phyloP scores from a whole-genome alignment of 169 alveolate genomes.

The Plasmodium knowlesi region DNA sequence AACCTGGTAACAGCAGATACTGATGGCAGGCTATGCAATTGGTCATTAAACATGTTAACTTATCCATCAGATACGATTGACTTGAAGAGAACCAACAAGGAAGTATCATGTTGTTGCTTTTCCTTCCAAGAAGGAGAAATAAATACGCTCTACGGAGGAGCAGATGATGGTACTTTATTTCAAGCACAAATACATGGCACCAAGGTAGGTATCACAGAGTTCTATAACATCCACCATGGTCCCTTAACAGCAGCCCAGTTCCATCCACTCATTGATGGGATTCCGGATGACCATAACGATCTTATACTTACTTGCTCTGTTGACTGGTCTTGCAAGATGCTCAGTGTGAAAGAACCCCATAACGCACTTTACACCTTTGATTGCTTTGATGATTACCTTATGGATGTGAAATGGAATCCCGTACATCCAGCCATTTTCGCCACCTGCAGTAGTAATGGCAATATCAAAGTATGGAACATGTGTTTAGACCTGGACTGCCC shows the following conservation, averaged over 20 bases:
- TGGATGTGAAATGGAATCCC: conserved; percentile 89
- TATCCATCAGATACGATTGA: conserved; percentile 87
- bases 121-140: conserved; percentile 75
- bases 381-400: conserved; percentile 84
- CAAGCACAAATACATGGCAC: conserved; percentile 65
- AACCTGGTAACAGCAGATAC: conserved; percentile 89
- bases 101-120: conserved; percentile 43
- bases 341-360: conserved; percentile 82
- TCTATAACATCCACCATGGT: conserved; percentile 82
- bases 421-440: conserved; percentile 64
- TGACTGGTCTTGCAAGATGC: conserved; percentile 90
- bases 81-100: conserved; percentile 56
- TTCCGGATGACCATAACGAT: conserved; percentile 77
- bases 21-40: conserved; percentile 92
- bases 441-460: conserved; percentile 55
- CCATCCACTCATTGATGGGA: conserved; percentile 81
- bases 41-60: conserved; percentile 90
- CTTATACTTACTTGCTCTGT: conserved; percentile 86
- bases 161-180: conserved; percentile 73
- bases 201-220: conserved; percentile 79
- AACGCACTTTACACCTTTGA: conserved; percentile 83
- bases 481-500: conserved; percentile 41
- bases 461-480: conserved; percentile 42
- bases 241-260: conserved; percentile 83
- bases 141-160: conserved; percentile 71